Percentiles rank a stretch among this genome's conserved stretches.
These are phyloP conservation scores for Dichotomopilus funicola DNA, from an alignment of 2,329 filamentous ascomycete genomes.

Conservation along the genomic window DNA sequence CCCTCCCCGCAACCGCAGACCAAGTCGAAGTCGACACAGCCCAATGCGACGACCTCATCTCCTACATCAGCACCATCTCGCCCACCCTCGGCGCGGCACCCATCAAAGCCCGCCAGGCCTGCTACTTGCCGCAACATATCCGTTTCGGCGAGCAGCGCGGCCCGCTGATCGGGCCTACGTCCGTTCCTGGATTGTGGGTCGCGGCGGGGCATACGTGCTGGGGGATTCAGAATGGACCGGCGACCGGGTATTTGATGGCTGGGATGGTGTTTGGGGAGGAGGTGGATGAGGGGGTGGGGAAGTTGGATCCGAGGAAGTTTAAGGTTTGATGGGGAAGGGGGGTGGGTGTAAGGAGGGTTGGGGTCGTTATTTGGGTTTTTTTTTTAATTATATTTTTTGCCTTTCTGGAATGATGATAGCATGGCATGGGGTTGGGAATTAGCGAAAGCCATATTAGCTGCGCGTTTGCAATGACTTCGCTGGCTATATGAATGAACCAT, in stretches of 20 bases:
- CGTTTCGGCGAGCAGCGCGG: slow-evolving; percentile 53
- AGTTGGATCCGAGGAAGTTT: slow-evolving; percentile 61
- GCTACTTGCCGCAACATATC: slow-evolving; percentile 79
- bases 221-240: slow-evolving; percentile 95
- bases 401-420: no score
- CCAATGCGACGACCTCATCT: slow-evolving; percentile 78
- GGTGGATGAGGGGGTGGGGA: slow-evolving; percentile 59
- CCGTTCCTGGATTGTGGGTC: slow-evolving; percentile 66
- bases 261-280: slow-evolving; percentile 68
- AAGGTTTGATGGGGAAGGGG: slow-evolving; percentile 36
- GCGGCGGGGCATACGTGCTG: slow-evolving; percentile 94
- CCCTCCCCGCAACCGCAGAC: slow-evolving; percentile 69
- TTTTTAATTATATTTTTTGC: no score
- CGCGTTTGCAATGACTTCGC: no score
- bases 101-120: slow-evolving; percentile 74
- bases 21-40: slow-evolving; percentile 67
- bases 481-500: no score
- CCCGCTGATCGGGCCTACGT: slow-evolving; percentile 72
- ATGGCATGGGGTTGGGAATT: no score
- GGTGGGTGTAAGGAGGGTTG: background rate
- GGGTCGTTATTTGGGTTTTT: no score
- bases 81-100: slow-evolving; percentile 61
- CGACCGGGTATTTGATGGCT: slow-evolving; percentile 73
- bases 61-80: slow-evolving; percentile 64
- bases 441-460: no score